Conservation (phyloP, 2,329 filamentous ascomycete species). For the Aspergillus tanneri region DNA sequence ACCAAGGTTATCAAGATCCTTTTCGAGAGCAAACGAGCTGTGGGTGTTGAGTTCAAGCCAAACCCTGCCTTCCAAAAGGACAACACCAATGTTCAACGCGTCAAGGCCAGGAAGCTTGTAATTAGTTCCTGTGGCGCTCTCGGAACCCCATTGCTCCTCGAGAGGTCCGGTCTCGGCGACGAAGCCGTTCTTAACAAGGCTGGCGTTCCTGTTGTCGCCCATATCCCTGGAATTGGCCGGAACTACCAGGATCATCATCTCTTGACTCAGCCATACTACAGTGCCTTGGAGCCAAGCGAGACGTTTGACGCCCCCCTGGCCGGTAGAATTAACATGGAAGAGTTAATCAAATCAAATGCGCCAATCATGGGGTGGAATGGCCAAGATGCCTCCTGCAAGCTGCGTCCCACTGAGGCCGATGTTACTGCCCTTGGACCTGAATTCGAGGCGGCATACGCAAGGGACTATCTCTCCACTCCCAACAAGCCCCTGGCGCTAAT, state of each 20-base stretch:
- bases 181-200: background rate
- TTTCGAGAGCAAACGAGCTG: background rate
- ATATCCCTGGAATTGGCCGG: conserved; percentile 2
- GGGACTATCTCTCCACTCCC: background rate
- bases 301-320: background rate
- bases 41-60: conserved; percentile 1
- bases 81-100: background rate
- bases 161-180: background rate
- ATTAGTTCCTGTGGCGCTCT: background rate
- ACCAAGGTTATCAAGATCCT: background rate
- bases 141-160: background rate
- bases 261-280: conserved; percentile 3
- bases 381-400: background rate
- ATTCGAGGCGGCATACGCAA: conserved; percentile 1
- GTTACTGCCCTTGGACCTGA: background rate
- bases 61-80: conserved; percentile 3
- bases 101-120: conserved; percentile 1
- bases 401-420: background rate
- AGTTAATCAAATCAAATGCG: background rate
- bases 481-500: background rate
- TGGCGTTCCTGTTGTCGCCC: background rate
- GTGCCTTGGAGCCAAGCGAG: background rate
- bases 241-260: conserved; percentile 7
- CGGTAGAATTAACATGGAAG: background rate
- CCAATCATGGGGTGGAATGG: conserved; percentile 2